Base-by-base conservation (phyloP, 2,329 filamentous ascomycete genomes). In the Cytospora leucostoma region DNA sequence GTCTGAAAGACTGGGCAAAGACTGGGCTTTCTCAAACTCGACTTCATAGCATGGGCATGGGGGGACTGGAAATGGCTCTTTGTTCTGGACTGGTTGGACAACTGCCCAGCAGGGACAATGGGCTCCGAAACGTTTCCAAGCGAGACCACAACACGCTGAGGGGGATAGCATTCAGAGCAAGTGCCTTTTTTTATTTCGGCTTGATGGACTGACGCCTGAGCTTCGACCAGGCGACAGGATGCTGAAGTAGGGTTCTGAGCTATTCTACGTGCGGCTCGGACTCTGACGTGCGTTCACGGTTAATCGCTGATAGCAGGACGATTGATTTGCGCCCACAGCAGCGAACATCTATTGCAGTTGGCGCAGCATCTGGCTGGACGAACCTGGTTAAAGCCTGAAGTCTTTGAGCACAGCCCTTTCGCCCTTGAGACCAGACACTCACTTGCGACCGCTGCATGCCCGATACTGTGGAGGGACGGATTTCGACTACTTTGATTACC, bases 111-210 rank as follows among this genome's bases (percentile, higher is more conserved):
- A 35, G 51, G 59, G 51, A 34, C 47, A 4, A 47, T 10, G n/a
- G 44, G n/a, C 44, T 21, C 27, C 21, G 11, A 19, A 33, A 21
- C 40, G 47, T 32, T 50, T 38, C 38, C 51, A 55, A 44, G 47
- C 32, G 59, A 61, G 49, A 15, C 35, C 51, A 50, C 40, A 27
- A 17, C 59, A 44, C 35, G 51, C 38, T 52, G 51, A 61, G 51
- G 38, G 32, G 38, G 27, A 34, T 55, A 52, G 32, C 40, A 37
- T 51, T 44, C 38, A 55, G 12, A 55, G 32, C 51, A 52, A 55
- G 59, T 40, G 33, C 37, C 38, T 54, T 55, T 33, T n/a, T 44
- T 33, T 50, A 27, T 33, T n/a, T 44, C 19, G 58, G 37, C 37
- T 44, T 54, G 50, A 60, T 32, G 49, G 54, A 33, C 38, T 60